Base-by-base conservation (phyloP, 2,329 filamentous ascomycete genomes). In the Colletotrichum chrysophilum region DNA sequence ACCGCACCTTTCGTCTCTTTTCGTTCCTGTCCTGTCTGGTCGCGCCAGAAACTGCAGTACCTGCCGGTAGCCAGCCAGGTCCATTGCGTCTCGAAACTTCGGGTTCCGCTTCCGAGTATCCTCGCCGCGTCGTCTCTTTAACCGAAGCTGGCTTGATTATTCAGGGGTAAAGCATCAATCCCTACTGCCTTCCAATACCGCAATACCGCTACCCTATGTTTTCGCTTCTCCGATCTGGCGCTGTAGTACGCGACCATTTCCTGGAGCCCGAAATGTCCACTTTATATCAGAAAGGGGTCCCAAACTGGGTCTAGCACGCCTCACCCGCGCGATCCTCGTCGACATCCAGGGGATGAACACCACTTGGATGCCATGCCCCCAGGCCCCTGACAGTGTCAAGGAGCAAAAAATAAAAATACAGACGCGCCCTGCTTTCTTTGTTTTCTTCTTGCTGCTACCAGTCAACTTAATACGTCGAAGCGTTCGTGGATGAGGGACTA, bases 321-420 rank as follows among this genome's bases (percentile, higher is more conserved):
- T 87, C 87, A 85, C 83, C 86, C 86, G 86, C 85, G 82, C 81
- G 80, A 87, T 87, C 87, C 88, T 89, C 87, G 80, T 83, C 82
- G 70, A 75, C 77, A 81, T 82, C 85, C 85, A 84, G 85, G 84
- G 81, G 81, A 84, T 85, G 83, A 82, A 81, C 76, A 79, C 81
- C 81, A 83, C 74, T 71, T 74, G 38, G 71, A 58, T 56, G 32
- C 82, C 83, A 66, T 56, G 32, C 82, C 83, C 84, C 86, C 85
- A 83, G 84, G 84, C 84, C 86, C 87, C 83, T 85, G 85, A 85
- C 83, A 84, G 83, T 83, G 83, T 86, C 85, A 84, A 85, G 84
- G 84, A 67, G 36, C 74, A 84, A 83, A 82, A 84, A 85, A 87
- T 87, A 88, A 88, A 82, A 88, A 87, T 86, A 87, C 84, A 85